Conservation (phyloP, 2,329 filamentous ascomycete genomes). For the Bipolaris cookei region DNA sequence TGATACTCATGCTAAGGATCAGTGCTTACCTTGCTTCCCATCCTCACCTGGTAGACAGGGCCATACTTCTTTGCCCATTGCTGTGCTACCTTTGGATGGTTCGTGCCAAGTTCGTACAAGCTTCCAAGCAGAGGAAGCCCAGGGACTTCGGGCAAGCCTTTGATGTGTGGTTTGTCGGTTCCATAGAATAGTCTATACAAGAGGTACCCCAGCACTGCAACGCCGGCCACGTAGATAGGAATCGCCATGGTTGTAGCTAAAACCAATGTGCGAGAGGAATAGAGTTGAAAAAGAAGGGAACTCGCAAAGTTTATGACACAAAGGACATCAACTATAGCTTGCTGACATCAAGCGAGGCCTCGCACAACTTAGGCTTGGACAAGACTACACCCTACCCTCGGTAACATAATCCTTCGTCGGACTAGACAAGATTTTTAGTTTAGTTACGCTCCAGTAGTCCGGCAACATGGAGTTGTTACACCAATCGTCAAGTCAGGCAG, state of each 20-base stretch:
- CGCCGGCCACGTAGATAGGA: constrained; percentile 51
- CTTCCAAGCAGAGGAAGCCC: constrained; percentile 57
- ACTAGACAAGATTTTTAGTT: constrained; percentile 10
- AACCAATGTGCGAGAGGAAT: neutral
- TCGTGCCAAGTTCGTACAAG: constrained; percentile 54
- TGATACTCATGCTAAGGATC: neutral
- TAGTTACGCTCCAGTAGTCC: neutral
- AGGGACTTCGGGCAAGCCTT: constrained; percentile 55
- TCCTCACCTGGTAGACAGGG: constrained; percentile 57
- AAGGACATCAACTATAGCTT: neutral
- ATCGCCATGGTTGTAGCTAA: constrained; percentile 42
- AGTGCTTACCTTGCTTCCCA: constrained; percentile 69
- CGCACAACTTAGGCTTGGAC: neutral
- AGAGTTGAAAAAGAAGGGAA: neutral
- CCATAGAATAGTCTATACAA: constrained; percentile 52
- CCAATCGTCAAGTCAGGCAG: neutral
- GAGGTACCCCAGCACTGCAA: constrained; percentile 51
- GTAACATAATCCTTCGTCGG: constrained; percentile 11
- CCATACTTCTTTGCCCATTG: constrained; percentile 57
- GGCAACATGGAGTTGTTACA: constrained; percentile 7
- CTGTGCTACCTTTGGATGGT: constrained; percentile 56
- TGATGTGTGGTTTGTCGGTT: constrained; percentile 58
- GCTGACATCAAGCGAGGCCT: neutral
- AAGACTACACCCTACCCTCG: constrained; percentile 2
- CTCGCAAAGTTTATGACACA: neutral